Percentiles rank a stretch among this genome's conserved stretches.
Conservation (phyloP, 805 yeast species). For the Yarrowia bubula region DNA sequence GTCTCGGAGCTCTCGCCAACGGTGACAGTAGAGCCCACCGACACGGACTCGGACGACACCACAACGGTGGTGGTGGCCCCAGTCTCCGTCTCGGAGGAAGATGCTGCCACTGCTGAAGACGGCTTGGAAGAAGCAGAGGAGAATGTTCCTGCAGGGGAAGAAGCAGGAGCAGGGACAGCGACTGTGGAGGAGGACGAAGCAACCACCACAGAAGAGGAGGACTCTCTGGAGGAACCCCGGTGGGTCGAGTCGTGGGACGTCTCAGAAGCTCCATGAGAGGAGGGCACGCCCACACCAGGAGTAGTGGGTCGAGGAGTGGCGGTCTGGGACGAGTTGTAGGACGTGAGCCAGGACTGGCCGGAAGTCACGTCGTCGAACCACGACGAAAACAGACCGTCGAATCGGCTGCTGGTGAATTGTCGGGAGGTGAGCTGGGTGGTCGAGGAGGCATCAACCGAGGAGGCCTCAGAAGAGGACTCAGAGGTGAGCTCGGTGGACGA, state of each 20-base stretch:
- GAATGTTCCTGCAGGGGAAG: conserved; percentile 1
- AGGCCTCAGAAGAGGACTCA: too few species aligned
- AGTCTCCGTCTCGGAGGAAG: conserved; percentile 13
- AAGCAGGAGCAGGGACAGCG: conserved; percentile 18
- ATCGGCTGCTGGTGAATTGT: conserved; percentile 5
- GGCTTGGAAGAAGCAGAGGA: conserved; percentile 14
- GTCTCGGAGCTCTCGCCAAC: neutral
- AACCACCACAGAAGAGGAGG: neutral
- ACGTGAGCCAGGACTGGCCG: conserved; percentile 22
- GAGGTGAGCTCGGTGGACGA: conserved; percentile 15
- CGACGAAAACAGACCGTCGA: conserved; percentile 1
- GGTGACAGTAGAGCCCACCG: neutral
- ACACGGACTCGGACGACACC: neutral
- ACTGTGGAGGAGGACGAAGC: conserved; percentile 13
- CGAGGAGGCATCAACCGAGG: neutral
- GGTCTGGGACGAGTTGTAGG: conserved; percentile 4
- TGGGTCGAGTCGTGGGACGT: neutral
- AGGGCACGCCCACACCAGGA: neutral
- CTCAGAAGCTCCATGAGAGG: conserved; percentile 1
- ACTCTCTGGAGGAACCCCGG: neutral
- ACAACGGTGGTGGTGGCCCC: neutral
- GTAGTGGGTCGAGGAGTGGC: conserved; percentile 19
- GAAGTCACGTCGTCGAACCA: conserved; percentile 14
- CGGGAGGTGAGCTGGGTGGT: conserved; percentile 23
- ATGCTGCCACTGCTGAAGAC: conserved; percentile 13